A percentile compares a stretch with the other conserved stretches of the same genome.
Conservation (phyloP, 495 filamentous ascomycete genomes). For the Cenococcum geophilum region DNA sequence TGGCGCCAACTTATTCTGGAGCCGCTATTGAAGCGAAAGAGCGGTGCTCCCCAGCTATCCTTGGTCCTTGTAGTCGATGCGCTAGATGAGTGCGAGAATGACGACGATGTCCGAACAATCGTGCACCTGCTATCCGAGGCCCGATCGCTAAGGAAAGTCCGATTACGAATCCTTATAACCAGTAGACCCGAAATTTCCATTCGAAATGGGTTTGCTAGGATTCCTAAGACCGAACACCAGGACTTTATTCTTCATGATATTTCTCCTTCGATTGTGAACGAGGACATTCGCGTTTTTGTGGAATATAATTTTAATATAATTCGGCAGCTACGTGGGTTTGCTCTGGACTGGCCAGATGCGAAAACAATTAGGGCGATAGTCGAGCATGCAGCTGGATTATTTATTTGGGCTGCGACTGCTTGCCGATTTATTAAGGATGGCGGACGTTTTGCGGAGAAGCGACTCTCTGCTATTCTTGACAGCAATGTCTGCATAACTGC, state of each 20-base stretch:
- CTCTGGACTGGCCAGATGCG: conserved; percentile 41
- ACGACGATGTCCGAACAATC: conserved; percentile 26
- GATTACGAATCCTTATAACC: conserved; percentile 34
- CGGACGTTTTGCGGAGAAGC: not conserved
- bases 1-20: conserved; percentile 8
- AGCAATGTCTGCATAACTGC: not conserved
- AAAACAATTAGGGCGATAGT: conserved; percentile 31
- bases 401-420: conserved; percentile 17
- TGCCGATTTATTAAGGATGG: conserved; percentile 21
- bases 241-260: conserved; percentile 36
- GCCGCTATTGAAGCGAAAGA: not conserved
- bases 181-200: conserved; percentile 37
- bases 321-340: not conserved
- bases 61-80: conserved; percentile 35
- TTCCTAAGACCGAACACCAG: conserved; percentile 12
- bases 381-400: conserved; percentile 34
- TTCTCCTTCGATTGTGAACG: conserved; percentile 28
- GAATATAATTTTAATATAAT: conserved; percentile 8
- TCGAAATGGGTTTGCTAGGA: conserved; percentile 19
- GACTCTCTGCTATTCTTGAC: not conserved
- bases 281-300: conserved; percentile 38
- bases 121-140: conserved; percentile 29
- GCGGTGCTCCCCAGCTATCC: not conserved
- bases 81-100: conserved; percentile 35
- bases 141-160: conserved; percentile 16